Evolutionary conservation across 768 basidiomycete genomes (phyloP), one percentile per base, ranked within the genome.

Genomic region (Termitomyces eurrhizus): DNA sequence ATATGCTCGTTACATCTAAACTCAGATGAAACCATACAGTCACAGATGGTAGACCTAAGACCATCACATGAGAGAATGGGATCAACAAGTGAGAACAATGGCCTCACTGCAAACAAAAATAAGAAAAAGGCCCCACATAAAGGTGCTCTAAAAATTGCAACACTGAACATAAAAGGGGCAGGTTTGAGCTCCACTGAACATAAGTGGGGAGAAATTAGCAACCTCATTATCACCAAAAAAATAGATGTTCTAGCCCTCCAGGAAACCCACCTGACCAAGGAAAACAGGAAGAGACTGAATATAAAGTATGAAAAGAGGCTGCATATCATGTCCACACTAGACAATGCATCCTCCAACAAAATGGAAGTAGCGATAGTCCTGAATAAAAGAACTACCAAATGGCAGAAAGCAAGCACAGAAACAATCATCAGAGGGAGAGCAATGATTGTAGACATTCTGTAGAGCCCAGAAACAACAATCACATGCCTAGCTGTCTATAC

Each of bases 191-290:
- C n/a, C n/a, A n/a, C n/a, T n/a, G n/a, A n/a, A n/a, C n/a, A n/a
- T n/a, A 74, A 72, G 53, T 72, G 70, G 70, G 4, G 56, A 0
- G 62, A 72, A 13, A 56, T 75, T 2, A 71, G 70, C 53, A 67
- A 67, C 50, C 42, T 75, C 3, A 62, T 77, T 41, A 52, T 53
- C 14, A 58, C 66, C 0, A 48, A 72, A 0, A 65, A 65, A 49
- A 66, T 75, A 11, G 73, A 63, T 14, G 62, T 77, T 0, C 57
- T 76, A 3, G 58, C 65, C 29, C 29, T 29, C 4, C 29, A 29
- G 29, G 29, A 29, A 4, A 29, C 29, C 4, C 29, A 29, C 29
- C 1, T 24, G 75, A 0, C 69, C 71, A 50, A 52, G 0, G 62
- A 67, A 42, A 21, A 56, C 33, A 11, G n/a, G 7, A 29, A 45